phyloP scores from a whole-genome alignment of 352 stramenopile genomes.

The Aphanomyces astaci region DNA sequence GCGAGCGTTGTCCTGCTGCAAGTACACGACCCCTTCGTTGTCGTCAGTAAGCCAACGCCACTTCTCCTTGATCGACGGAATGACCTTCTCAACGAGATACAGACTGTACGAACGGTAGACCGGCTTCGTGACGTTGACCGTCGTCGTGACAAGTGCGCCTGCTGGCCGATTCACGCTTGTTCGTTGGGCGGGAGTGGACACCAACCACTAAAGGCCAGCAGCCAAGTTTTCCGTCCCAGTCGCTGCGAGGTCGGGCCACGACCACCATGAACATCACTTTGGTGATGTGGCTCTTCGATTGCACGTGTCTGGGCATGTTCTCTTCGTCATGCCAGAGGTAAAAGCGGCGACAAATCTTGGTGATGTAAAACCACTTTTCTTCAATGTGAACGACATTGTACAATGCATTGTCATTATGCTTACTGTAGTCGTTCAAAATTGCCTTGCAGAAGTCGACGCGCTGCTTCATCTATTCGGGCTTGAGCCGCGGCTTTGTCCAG shows the following conservation, averaged over 20 bases:
- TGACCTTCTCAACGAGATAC: constrained; percentile 1
- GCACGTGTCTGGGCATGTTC: background rate
- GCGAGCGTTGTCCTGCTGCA: constrained; percentile 25
- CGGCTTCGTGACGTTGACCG: background rate
- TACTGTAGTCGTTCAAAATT: background rate
- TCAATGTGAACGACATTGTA: constrained; percentile 2
- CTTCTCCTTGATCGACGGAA: constrained; percentile 22
- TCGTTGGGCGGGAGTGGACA: background rate
- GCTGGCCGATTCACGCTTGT: constrained; percentile 2
- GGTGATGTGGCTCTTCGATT: background rate
- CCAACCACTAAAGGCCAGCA: background rate
- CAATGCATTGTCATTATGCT: background rate
- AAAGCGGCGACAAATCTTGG: background rate
- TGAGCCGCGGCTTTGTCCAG: background rate
- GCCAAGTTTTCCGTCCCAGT: constrained; percentile 1
- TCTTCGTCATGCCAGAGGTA: constrained; percentile 6
- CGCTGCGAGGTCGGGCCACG: background rate
- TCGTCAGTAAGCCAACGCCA: background rate
- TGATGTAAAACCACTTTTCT: constrained; percentile 5
- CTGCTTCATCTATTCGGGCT: background rate
- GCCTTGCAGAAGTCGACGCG: background rate
- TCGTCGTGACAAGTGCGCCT: background rate
- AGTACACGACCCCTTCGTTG: background rate
- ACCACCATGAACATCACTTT: background rate
- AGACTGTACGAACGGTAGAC: background rate